These are phyloP conservation scores for Nannizzia gypsea DNA, from an alignment of 2,329 filamentous ascomycete genomes.

Conservation along the genomic window DNA sequence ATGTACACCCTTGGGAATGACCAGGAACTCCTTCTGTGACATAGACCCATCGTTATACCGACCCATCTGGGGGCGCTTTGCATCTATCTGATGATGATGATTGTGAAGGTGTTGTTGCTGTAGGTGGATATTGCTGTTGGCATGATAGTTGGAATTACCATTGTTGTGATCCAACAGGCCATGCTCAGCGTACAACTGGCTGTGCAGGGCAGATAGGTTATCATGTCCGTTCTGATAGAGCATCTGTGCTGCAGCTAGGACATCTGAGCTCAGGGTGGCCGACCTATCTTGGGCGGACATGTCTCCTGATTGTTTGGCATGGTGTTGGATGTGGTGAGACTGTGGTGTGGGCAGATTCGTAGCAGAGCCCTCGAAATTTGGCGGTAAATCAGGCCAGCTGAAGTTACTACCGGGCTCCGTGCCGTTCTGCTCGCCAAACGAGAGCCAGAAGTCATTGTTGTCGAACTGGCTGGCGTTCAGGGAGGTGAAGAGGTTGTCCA, in stretches of 20 bases:
- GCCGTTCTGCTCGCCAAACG: conserved; percentile 13
- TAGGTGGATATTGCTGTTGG: background rate
- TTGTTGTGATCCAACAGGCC: conserved; percentile 7
- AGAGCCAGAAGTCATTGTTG: conserved; percentile 29
- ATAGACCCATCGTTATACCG: background rate
- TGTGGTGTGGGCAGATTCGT: conserved; percentile 44
- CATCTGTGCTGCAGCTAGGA: conserved; percentile 47
- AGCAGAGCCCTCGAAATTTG: conserved; percentile 53
- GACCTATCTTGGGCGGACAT: conserved; percentile 13
- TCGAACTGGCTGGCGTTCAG: conserved; percentile 30
- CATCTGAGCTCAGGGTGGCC: conserved; percentile 33
- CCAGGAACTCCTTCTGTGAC: background rate
- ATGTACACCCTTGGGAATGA: conserved; percentile 21
- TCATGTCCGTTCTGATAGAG: conserved; percentile 29
- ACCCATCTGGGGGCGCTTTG: background rate
- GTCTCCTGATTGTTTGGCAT: background rate
- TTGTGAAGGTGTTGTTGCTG: background rate
- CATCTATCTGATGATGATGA: background rate
- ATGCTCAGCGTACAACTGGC: conserved; percentile 18
- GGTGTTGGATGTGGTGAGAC: conserved; percentile 31
- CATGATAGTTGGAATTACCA: background rate
- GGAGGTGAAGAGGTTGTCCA: conserved; percentile 39
- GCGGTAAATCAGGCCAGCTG: conserved; percentile 45
- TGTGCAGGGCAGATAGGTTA: conserved; percentile 21
- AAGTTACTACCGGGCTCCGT: conserved; percentile 14